Evolutionary conservation across 768 basidiomycete genomes (phyloP), one percentile per base, ranked within the genome.

Genomic region (Trametes meyenii): DNA sequence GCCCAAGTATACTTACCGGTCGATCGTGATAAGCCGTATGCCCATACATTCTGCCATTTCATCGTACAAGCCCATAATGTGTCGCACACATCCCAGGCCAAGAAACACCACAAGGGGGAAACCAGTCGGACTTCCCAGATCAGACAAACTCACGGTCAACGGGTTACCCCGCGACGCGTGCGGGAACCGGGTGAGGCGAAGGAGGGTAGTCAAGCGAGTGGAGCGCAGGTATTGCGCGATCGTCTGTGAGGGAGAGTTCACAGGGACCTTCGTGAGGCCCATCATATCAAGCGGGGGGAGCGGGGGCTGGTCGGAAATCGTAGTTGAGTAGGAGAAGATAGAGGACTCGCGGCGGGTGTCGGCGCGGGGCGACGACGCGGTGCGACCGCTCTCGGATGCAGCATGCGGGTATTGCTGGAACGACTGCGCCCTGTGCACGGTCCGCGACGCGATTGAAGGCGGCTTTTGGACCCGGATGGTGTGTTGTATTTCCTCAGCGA

Each of bases 11-110:
- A 74, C 81, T 65, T 72, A 94, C 83, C 96, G 84, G 74, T 99
- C 96, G 66, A 99, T 88, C 48, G 95, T 96, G 68, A 99, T 95
- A 55, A 99, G 79, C 57, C 96, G 80, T 38, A 99, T 80, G 5
- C 89, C 89, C 60, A 96, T 75, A 59, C 88, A 90, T 61, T 88
- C 86, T 4, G 96, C 96, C 86, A 98, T 90, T 71, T 99, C 96
- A 72, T 98, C 96, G 71, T 95, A 98, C 50, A 98, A 76, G 14
- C 92, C 95, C 82, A 97, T 90, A 60, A 98, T 83, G 73, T 98
- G 95, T 42, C 96, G 84, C 3, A 98, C 96, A 70, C 93, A 94
- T 16, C 96, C 96, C 49, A 98, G 72, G 2, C 96, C 96, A 62
- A 99, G 84, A 73, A 96, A 99, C 23, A 98, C 84, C 23, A 99